These are phyloP conservation scores for Apophysomyces ossiformis DNA, from an alignment of 371 early-diverging fungal genomes.

Conservation along the genomic window DNA sequence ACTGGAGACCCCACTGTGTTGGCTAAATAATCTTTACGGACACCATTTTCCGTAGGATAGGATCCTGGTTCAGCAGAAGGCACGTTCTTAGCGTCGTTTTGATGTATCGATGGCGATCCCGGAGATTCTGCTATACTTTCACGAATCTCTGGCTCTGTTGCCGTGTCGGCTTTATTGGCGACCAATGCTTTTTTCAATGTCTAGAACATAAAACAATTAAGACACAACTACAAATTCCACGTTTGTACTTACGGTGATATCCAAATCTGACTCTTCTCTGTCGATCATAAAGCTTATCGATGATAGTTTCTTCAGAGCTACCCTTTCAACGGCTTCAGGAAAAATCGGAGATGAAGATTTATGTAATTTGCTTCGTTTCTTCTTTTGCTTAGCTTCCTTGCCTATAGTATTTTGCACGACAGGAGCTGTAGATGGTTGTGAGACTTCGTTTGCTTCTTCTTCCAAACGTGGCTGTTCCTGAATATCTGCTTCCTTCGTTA, in stretches of 20 bases:
- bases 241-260: conserved; percentile 10
- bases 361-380: conserved; percentile 17
- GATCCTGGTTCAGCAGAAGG: neutral
- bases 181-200: neutral
- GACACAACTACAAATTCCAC: neutral
- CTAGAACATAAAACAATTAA: neutral
- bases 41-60: neutral
- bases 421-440: conserved; percentile 3
- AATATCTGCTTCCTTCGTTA: neutral
- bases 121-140: no score
- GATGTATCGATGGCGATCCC: no score
- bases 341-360: conserved; percentile 33
- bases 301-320: conserved; percentile 33
- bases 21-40: no score
- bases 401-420: neutral
- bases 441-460: neutral
- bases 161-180: neutral
- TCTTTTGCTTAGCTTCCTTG: neutral
- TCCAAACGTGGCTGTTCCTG: neutral
- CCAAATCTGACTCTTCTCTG: conserved; percentile 18
- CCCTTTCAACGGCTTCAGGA: conserved; percentile 28
- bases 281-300: conserved; percentile 38
- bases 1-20: neutral
- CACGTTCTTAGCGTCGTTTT: no score
- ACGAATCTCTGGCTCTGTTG: neutral